phyloP scores from a whole-genome alignment of 2,329 filamentous ascomycete species.

The Aspergillus brasiliensis region DNA sequence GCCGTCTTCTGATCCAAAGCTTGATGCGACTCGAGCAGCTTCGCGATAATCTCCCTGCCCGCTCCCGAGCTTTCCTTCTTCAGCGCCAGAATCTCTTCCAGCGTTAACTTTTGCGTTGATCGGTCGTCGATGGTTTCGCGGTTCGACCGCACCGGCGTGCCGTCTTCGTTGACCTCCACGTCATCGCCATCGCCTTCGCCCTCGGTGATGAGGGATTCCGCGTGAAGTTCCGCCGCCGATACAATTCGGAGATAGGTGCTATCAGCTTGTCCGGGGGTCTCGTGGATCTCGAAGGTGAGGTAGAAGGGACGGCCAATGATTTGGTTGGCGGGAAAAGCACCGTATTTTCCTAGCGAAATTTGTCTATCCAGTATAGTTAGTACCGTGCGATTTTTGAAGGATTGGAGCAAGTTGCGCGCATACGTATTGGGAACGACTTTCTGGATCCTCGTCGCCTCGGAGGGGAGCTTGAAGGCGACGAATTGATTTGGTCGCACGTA shows the following conservation, averaged over 20 bases:
- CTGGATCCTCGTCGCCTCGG: slow-evolving; percentile 59
- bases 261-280: slow-evolving; percentile 65
- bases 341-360: slow-evolving; percentile 90
- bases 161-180: slow-evolving; percentile 32
- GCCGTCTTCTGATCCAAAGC: slow-evolving; percentile 91
- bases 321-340: slow-evolving; percentile 83
- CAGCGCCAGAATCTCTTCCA: slow-evolving; percentile 70
- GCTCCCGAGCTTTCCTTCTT: slow-evolving; percentile 74
- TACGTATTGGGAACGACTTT: slow-evolving; percentile 67
- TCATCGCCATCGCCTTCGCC: slow-evolving; percentile 44
- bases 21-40: slow-evolving; percentile 84
- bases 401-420: slow-evolving; percentile 41
- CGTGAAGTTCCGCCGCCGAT: slow-evolving; percentile 77
- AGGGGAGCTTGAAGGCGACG: slow-evolving; percentile 49
- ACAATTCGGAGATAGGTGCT: slow-evolving; percentile 74
- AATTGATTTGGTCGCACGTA: slow-evolving; percentile 41
- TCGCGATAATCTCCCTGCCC: slow-evolving; percentile 88
- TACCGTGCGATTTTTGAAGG: slow-evolving; percentile 2
- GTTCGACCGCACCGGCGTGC: slow-evolving; percentile 62
- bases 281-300: slow-evolving; percentile 85
- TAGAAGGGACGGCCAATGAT: slow-evolving; percentile 90
- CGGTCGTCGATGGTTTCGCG: slow-evolving; percentile 65
- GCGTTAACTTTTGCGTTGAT: slow-evolving; percentile 72
- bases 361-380: slow-evolving; percentile 56
- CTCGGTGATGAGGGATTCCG: slow-evolving; percentile 66